phyloP scores from a whole-genome alignment of 2,329 filamentous ascomycete species.

The Teratosphaeria pseudoeucalypti region DNA sequence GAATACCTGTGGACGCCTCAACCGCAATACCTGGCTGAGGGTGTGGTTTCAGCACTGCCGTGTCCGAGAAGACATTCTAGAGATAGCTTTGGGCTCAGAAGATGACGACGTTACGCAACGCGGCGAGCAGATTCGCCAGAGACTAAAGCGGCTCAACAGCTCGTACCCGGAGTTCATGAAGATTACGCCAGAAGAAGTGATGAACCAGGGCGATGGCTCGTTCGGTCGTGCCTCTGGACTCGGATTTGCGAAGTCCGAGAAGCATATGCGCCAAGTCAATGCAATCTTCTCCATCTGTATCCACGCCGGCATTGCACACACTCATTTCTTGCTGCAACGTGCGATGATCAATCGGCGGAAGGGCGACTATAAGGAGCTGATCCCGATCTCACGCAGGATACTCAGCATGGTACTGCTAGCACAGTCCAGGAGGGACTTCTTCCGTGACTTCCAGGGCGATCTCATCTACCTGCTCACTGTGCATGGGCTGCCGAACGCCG shows the following conservation, averaged over 20 bases:
- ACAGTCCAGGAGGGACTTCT: conserved; percentile 29
- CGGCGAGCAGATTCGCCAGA: conserved; percentile 28
- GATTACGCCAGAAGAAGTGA: conserved; percentile 18
- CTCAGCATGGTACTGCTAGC: conserved; percentile 29
- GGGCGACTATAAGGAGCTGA: conserved; percentile 24
- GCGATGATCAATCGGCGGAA: conserved; percentile 39
- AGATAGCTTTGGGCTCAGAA: conserved; percentile 41
- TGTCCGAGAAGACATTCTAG: conserved; percentile 49
- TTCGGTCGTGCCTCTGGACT: background rate
- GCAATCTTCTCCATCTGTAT: conserved; percentile 33
- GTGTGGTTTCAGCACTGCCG: conserved; percentile 39
- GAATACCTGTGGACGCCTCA: conserved; percentile 37
- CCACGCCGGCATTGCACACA: conserved; percentile 38
- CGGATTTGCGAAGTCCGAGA: conserved; percentile 6
- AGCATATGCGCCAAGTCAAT: conserved; percentile 26
- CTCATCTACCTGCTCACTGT: conserved; percentile 28
- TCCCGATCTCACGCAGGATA: conserved; percentile 29
- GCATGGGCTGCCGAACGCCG: conserved; percentile 33
- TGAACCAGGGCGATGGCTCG: conserved; percentile 11
- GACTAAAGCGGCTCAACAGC: conserved; percentile 30
- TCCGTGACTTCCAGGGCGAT: conserved; percentile 35
- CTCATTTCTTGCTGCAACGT: conserved; percentile 49
- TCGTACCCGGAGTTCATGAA: conserved; percentile 22
- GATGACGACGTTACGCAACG: conserved; percentile 30
- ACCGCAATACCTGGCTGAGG: conserved; percentile 37